Base-by-base conservation (phyloP, 1,284 basidiomycete genomes). In the Psilocybe mexicana region DNA sequence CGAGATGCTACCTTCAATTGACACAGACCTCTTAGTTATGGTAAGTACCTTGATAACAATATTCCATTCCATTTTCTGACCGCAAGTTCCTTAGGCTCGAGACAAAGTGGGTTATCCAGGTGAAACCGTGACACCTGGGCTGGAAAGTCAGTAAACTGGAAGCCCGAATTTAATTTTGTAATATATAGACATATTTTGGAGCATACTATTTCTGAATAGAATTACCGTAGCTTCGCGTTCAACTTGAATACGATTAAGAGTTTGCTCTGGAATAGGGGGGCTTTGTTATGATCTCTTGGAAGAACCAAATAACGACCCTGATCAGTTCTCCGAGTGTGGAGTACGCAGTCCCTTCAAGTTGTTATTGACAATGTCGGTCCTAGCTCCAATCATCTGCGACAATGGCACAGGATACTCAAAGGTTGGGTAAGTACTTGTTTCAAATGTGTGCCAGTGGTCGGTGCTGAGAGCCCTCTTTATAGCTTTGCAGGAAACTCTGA, bases 401-500 rank as follows among this genome's bases (percentile, higher is more conserved):
- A 98, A 98, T 83, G 96, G 96, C 57, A 98, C 96, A 48, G 96
- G 96, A 18, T 98, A 86, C 77, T 96, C 95, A 25, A 98, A 98
- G 86, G 91, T 98, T 76, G 96, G 95, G 94, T 96, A 73, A 57
- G 76, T 63, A 59, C n/a, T 36, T 42, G n/a, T 11, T 18, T 54
- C 12, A 26, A 57, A 42, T 24, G 12, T 38, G 55, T 25, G 26
- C 38, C 42, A 18, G 3, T 6, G 24, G 24, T 55, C 18, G 40
- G 42, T 30, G 48, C 60, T 43, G 35, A 61, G 55, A 61, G 69
- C 50, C 64, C 58, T 65, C 58, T 42, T 38, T 52, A 36, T 63
- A 96, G 96, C 48, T 99, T 97, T 76, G 96, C 97, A 53, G 97
- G 97, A 56, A 99, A 99, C 78, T 97, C 94, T 56, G 96, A 98